Conservation (phyloP, 2,329 filamentous ascomycete species). For the Pseudogymnoascus sp. region DNA sequence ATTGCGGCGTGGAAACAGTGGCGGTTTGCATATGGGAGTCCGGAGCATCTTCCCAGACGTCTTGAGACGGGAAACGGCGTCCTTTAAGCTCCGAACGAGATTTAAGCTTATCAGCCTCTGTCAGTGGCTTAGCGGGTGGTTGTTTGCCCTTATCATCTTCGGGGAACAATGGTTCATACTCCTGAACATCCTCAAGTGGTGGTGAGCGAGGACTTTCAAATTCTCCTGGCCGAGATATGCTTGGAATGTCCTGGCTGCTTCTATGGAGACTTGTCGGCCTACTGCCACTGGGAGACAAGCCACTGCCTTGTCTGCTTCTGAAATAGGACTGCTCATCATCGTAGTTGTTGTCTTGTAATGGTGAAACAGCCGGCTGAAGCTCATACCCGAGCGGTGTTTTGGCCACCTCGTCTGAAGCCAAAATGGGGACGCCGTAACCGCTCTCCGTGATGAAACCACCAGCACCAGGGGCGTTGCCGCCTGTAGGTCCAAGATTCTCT, state of each 20-base stretch:
- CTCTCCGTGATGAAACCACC: constrained; percentile 51
- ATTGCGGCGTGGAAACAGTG: constrained; percentile 77
- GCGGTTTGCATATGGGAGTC: constrained; percentile 73
- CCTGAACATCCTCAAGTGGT: constrained; percentile 78
- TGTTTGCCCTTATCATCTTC: constrained; percentile 61
- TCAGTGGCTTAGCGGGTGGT: constrained; percentile 31
- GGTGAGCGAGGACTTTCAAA: constrained; percentile 49
- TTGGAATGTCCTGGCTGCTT: constrained; percentile 54
- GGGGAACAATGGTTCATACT: constrained; percentile 92
- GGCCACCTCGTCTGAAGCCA: constrained; percentile 80
- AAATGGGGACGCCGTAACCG: constrained; percentile 68
- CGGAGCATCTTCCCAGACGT: constrained; percentile 95
- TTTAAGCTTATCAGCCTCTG: constrained; percentile 51
- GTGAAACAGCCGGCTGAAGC: constrained; percentile 76
- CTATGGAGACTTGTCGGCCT: constrained; percentile 55
- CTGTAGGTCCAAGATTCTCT: constrained; percentile 44
- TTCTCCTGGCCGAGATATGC: constrained; percentile 20
- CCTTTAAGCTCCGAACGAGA: constrained; percentile 45
- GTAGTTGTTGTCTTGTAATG: constrained; percentile 57
- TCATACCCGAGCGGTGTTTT: constrained; percentile 62
- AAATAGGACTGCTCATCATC: constrained; percentile 49
- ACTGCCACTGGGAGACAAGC: constrained; percentile 31
- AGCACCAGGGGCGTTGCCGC: constrained; percentile 36
- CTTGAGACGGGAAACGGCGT: constrained; percentile 83
- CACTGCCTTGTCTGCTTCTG: constrained; percentile 36